Conservation (phyloP, 2,329 filamentous ascomycete species). For the Helotiales sp. region DNA sequence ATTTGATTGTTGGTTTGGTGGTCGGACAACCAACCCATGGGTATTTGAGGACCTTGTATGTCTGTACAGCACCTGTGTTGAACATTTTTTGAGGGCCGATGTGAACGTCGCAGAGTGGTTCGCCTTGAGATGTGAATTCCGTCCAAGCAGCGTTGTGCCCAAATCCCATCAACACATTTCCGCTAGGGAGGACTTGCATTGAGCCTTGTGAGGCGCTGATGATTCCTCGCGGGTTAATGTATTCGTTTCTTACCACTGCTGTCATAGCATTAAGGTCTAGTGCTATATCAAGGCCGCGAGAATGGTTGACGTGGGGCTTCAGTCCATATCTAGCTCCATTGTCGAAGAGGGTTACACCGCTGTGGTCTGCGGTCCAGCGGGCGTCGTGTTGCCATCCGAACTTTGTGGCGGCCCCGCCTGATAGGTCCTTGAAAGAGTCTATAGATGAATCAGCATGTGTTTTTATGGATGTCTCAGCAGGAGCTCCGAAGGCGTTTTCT, state of each 20-base stretch:
- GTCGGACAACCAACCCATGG: constrained; percentile 37
- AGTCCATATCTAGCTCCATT: constrained; percentile 16
- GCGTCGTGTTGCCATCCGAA: constrained; percentile 52
- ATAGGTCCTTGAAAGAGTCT: constrained; percentile 40
- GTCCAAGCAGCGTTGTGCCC: constrained; percentile 15
- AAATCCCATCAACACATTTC: constrained; percentile 21
- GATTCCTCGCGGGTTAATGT: constrained; percentile 20
- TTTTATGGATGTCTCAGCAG: too few relatives aligned
- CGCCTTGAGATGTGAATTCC: constrained; percentile 27
- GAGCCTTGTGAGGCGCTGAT: constrained; percentile 20
- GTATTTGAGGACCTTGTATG: constrained; percentile 35
- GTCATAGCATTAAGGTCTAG: constrained; percentile 21
- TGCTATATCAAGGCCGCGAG: constrained; percentile 12
- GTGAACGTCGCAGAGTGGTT: constrained; percentile 35
- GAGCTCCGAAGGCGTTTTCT: too few relatives aligned
- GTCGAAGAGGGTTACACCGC: constrained; percentile 17
- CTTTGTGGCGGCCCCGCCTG: constrained; percentile 39
- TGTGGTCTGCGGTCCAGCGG: constrained; percentile 32
- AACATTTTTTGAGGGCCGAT: constrained; percentile 33
- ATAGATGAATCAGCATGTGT: too few relatives aligned
- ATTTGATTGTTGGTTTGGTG: constrained; percentile 33
- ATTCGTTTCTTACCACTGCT: constrained; percentile 4
- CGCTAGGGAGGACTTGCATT: constrained; percentile 17
- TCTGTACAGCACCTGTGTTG: constrained; percentile 5
- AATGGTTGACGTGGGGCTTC: background rate